Percentiles rank a stretch among this genome's conserved stretches.
Conservation (phyloP, 192 early-diverging fungal genomes). For the Phycomyces nitens region DNA sequence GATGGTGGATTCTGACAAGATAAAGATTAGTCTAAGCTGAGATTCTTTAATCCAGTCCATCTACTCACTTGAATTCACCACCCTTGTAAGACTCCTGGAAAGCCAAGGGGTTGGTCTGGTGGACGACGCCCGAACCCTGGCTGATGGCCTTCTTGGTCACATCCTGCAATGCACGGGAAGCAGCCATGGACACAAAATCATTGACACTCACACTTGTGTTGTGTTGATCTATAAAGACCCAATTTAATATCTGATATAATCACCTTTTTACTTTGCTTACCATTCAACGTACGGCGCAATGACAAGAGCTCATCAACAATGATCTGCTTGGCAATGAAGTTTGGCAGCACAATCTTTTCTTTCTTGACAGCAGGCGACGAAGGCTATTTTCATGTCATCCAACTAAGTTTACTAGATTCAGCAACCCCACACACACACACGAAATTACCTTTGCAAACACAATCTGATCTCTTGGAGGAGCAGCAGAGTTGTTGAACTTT, state of each 20-base stretch:
- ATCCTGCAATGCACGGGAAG: conserved; percentile 76
- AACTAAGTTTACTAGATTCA: too few relatives aligned
- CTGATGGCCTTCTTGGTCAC: conserved; percentile 59
- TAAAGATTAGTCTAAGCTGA: not conserved
- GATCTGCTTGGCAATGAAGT: conserved; percentile 53
- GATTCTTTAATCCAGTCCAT: not conserved
- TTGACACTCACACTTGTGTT: conserved; percentile 72
- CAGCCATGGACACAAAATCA: conserved; percentile 94
- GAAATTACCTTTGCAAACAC: conserved; percentile 36
- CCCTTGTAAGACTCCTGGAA: conserved; percentile 67
- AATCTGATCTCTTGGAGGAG: conserved; percentile 37
- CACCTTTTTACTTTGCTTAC: conserved; percentile 20
- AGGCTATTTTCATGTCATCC: conserved; percentile 6
- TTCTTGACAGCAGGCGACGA: conserved; percentile 38
- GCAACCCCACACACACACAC: too few relatives aligned
- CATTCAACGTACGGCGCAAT: conserved; percentile 40
- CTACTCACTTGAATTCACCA: conserved; percentile 72
- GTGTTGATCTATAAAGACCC: conserved; percentile 33
- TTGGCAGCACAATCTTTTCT: conserved; percentile 19
- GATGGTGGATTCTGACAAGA: conserved; percentile 72
- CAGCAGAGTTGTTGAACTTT: conserved; percentile 37
- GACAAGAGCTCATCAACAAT: conserved; percentile 47
- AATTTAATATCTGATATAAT: not conserved
- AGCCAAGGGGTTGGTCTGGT: not conserved
- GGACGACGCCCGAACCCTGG: conserved; percentile 10